Evolutionary conservation across 2,329 filamentous ascomycete genomes (phyloP).

Genomic region (Trichoderma sp.): DNA sequence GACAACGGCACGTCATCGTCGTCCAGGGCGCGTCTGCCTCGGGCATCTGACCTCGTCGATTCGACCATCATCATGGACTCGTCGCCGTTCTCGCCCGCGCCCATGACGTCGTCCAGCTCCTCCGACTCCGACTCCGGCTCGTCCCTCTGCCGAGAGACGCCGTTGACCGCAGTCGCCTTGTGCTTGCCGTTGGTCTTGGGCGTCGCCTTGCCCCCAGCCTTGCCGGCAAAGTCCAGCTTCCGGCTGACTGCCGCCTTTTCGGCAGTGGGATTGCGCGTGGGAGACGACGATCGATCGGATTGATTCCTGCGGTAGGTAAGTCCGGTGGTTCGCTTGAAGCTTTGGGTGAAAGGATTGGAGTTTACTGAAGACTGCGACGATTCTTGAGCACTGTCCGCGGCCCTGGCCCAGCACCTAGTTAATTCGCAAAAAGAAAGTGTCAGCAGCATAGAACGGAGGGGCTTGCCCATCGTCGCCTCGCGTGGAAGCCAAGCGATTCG

Average conservation of each 20-base stretch:
- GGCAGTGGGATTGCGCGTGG: conserved; percentile 45
- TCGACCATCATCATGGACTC: conserved; percentile 50
- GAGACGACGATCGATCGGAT: conserved; percentile 53
- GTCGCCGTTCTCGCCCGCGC: conserved; percentile 39
- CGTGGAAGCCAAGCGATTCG: not conserved
- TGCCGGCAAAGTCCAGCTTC: conserved; percentile 54
- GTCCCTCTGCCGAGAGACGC: conserved; percentile 35
- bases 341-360: conserved; percentile 51
- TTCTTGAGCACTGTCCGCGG: conserved; percentile 56
- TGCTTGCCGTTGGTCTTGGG: conserved; percentile 36
- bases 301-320: conserved; percentile 37
- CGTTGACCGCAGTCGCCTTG: conserved; percentile 32
- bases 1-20: conserved; percentile 30
- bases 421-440: not conserved
- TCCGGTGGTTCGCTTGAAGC: conserved; percentile 61
- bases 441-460: not conserved
- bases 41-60: conserved; percentile 27
- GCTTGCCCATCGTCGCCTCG: not conserved
- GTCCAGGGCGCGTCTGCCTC: conserved; percentile 23
- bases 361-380: conserved; percentile 53
- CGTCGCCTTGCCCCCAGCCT: conserved; percentile 27
- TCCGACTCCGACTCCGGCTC: conserved; percentile 36
- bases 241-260: conserved; percentile 52
- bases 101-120: conserved; percentile 33
- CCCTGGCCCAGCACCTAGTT: conserved; percentile 54